phyloP scores from a whole-genome alignment of 164 flowering plant genomes.

The Dillenia suffruticosa region DNA sequence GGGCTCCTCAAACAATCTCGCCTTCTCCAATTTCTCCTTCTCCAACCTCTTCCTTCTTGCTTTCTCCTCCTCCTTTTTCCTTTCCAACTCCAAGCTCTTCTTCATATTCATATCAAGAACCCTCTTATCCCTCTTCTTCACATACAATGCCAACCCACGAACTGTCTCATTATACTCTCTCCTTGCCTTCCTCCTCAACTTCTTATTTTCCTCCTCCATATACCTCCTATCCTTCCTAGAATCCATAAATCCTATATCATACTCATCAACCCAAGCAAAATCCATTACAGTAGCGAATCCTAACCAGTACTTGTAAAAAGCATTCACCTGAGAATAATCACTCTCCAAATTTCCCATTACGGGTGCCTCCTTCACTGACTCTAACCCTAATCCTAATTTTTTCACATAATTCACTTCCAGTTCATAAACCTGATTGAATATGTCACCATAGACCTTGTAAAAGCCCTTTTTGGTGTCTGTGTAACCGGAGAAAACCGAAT shows the following conservation, averaged over 20 bases:
- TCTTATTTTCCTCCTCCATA: slow-evolving; percentile 94
- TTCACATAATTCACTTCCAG: slow-evolving; percentile 57
- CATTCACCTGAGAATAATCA: slow-evolving; percentile 68
- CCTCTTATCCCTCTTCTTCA: slow-evolving; percentile 94
- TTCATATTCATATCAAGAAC: slow-evolving; percentile 78
- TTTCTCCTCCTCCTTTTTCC: slow-evolving; percentile 53
- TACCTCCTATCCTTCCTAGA: slow-evolving; percentile 65
- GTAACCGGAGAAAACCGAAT: slow-evolving; percentile 63
- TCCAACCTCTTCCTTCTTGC: slow-evolving; percentile 54
- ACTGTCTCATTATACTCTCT: slow-evolving; percentile 88
- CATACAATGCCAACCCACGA: slow-evolving; percentile 83
- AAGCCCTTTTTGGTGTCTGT: slow-evolving; percentile 60
- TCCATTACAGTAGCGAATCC: slow-evolving; percentile 81
- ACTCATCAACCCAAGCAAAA: slow-evolving; percentile 82
- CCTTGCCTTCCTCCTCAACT: slow-evolving; percentile 80
- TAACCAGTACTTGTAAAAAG: slow-evolving; percentile 82
- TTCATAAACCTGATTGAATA: slow-evolving; percentile 49
- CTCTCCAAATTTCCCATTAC: slow-evolving; percentile 76
- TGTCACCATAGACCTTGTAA: slow-evolving; percentile 67
- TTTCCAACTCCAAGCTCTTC: slow-evolving; percentile 65
- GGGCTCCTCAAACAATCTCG: slow-evolving; percentile 63
- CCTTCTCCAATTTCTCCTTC: slow-evolving; percentile 63
- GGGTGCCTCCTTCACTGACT: slow-evolving; percentile 67
- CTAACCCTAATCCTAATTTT: slow-evolving; percentile 47
- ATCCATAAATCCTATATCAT: slow-evolving; percentile 52